Percentiles rank a stretch among this genome's conserved stretches.
phyloP scores from a whole-genome alignment of 805 yeast species.

The Kluyveromyces siamensis region DNA sequence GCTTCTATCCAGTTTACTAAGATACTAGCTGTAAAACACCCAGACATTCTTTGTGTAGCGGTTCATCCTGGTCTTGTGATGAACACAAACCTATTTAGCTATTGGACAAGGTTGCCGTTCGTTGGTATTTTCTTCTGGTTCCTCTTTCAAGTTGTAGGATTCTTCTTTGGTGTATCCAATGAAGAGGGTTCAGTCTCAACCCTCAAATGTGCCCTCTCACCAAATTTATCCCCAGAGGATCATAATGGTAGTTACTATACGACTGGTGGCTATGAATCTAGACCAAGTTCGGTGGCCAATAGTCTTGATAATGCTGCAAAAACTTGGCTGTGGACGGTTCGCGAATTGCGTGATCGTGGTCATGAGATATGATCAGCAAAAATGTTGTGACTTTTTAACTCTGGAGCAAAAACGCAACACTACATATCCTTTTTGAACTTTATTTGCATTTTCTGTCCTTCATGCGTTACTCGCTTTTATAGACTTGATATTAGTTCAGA shows the following conservation, averaged over 20 bases:
- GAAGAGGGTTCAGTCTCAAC: conserved; percentile 67
- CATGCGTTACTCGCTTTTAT: neutral
- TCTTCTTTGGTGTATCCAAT: conserved; percentile 57
- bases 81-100: conserved; percentile 66
- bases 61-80: conserved; percentile 86
- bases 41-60: conserved; percentile 51
- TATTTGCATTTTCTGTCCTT: too few species aligned
- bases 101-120: conserved; percentile 70
- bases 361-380: conserved; percentile 16
- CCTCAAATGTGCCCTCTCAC: conserved; percentile 51
- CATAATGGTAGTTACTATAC: conserved; percentile 66
- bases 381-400: too few species aligned
- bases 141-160: conserved; percentile 59
- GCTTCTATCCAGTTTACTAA: conserved; percentile 68
- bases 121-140: conserved; percentile 72
- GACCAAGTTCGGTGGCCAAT: conserved; percentile 51
- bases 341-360: conserved; percentile 48
- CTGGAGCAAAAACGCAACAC: too few species aligned
- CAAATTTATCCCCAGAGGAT: conserved; percentile 36
- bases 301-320: conserved; percentile 53
- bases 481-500: neutral
- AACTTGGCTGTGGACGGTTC: conserved; percentile 75
- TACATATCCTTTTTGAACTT: too few species aligned
- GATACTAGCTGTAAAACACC: conserved; percentile 55
- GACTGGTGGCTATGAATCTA: conserved; percentile 47